Conservation (phyloP, 768 basidiomycete genomes). For the Calvatia gigantea region DNA sequence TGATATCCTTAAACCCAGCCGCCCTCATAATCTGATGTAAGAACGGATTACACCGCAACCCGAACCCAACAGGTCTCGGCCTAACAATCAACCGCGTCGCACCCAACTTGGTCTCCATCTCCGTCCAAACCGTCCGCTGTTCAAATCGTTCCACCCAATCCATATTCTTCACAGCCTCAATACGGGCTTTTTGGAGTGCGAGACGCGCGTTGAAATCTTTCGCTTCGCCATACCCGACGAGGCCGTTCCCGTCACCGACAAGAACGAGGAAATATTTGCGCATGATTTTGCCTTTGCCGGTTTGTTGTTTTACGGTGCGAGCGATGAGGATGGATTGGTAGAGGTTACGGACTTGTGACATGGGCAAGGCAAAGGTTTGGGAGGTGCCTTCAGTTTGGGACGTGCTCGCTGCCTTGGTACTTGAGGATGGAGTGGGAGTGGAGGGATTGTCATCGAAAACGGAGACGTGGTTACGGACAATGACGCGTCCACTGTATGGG, state of each 20-base stretch:
- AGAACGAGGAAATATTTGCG: conserved; percentile 61
- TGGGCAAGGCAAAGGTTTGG: conserved; percentile 19
- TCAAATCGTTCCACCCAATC: conserved; percentile 96
- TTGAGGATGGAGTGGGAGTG: neutral
- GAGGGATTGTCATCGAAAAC: conserved; percentile 46
- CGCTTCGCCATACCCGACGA: conserved; percentile 80
- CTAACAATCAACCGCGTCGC: conserved; percentile 78
- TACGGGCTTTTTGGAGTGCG: conserved; percentile 57
- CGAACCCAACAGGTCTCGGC: conserved; percentile 86
- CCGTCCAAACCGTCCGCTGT: conserved; percentile 91
- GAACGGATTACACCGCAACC: conserved; percentile 83
- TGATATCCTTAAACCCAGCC: conserved; percentile 92
- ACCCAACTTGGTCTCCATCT: conserved; percentile 82
- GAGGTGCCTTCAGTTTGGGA: neutral
- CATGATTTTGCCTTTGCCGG: conserved; percentile 87
- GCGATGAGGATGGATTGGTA: conserved; percentile 41
- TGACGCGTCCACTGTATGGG: conserved; percentile 58
- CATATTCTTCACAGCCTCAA: conserved; percentile 75
- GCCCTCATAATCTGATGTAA: conserved; percentile 89
- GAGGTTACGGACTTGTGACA: conserved; percentile 24
- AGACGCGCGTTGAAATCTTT: conserved; percentile 58
- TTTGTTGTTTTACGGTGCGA: conserved; percentile 80
- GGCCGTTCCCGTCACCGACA: conserved; percentile 78
- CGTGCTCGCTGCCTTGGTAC: too few species aligned
- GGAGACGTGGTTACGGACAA: conserved; percentile 69